These are phyloP conservation scores for Suhomyces bribrorum DNA, from an alignment of 1,139 yeast species.

Conservation along the genomic window DNA sequence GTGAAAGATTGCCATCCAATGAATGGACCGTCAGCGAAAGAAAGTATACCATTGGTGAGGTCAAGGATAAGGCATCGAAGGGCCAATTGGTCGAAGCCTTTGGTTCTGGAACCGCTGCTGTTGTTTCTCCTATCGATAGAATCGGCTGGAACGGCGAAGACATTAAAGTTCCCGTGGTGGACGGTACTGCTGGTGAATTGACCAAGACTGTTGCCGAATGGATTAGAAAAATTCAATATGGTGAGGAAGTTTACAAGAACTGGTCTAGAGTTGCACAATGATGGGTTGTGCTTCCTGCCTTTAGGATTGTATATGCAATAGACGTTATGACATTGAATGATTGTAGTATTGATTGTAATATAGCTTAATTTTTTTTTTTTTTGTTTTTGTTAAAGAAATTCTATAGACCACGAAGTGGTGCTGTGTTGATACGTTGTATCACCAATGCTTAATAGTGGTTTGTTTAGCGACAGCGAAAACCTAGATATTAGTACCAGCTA, in stretches of 20 bases:
- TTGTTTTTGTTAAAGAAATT: no score
- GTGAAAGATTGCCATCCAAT: constrained; percentile 26
- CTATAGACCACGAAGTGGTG: no score
- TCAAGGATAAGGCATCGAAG: constrained; percentile 69
- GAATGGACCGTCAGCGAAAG: constrained; percentile 67
- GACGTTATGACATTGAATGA: no score
- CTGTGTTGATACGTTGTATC: no score
- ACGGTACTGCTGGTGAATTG: constrained; percentile 81
- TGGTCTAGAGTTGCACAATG: constrained; percentile 57
- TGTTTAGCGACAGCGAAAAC: no score
- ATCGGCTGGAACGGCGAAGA: constrained; percentile 77
- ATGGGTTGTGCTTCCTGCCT: background rate
- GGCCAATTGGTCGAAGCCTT: constrained; percentile 92
- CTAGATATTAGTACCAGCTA: no score
- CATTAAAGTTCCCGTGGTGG: constrained; percentile 73
- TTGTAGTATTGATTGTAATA: background rate
- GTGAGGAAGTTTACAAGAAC: constrained; percentile 64
- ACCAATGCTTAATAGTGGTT: no score
- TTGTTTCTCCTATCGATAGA: constrained; percentile 88
- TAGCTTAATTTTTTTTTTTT: background rate
- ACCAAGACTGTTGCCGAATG: constrained; percentile 76
- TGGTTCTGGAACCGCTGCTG: constrained; percentile 97
- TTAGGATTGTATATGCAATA: background rate
- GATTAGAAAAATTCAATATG: constrained; percentile 90
- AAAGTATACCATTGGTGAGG: constrained; percentile 76